Evolutionary conservation across 768 basidiomycete genomes (phyloP).

Genomic region (Suillus fuscotomentosus): DNA sequence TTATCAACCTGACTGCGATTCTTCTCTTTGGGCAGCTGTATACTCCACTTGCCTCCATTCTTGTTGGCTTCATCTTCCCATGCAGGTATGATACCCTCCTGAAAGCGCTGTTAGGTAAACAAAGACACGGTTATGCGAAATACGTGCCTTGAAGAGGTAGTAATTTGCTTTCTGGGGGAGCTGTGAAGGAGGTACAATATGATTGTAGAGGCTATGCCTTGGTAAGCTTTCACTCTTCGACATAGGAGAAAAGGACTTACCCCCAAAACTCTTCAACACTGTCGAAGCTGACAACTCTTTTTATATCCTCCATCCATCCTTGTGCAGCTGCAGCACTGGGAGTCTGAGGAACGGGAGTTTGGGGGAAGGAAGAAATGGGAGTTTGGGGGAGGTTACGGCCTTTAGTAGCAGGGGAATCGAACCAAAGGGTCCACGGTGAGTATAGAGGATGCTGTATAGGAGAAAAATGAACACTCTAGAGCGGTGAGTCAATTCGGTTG

Average conservation of each 20-base stretch:
- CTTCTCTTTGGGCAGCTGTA: constrained; percentile 96
- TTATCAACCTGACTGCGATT: constrained; percentile 81
- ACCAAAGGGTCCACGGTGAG: constrained; percentile 97
- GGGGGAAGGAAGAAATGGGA: constrained; percentile 73
- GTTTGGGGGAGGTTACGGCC: constrained; percentile 86
- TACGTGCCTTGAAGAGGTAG: constrained; percentile 91
- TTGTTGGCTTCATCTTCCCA: constrained; percentile 99
- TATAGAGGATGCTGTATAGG: constrained; percentile 80
- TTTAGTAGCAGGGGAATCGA: constrained; percentile 92
- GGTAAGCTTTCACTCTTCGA: constrained; percentile 11
- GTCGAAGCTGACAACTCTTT: constrained; percentile 93
- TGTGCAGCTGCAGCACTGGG: constrained; percentile 71
- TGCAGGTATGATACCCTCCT: constrained; percentile 96
- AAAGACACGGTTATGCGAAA: neutral
- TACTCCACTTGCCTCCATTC: constrained; percentile 97
- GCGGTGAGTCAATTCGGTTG: constrained; percentile 6
- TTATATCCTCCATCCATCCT: constrained; percentile 99
- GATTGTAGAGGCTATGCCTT: constrained; percentile 80
- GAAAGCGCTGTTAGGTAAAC: constrained; percentile 10
- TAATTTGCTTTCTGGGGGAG: constrained; percentile 98
- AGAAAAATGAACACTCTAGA: constrained; percentile 3
- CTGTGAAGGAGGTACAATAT: constrained; percentile 93
- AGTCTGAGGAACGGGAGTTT: constrained; percentile 71
- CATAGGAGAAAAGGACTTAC: constrained; percentile 41
- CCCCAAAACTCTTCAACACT: constrained; percentile 99